phyloP scores from a whole-genome alignment of 1,284 basidiomycete species.

The Microbotryomycetes sp. region DNA sequence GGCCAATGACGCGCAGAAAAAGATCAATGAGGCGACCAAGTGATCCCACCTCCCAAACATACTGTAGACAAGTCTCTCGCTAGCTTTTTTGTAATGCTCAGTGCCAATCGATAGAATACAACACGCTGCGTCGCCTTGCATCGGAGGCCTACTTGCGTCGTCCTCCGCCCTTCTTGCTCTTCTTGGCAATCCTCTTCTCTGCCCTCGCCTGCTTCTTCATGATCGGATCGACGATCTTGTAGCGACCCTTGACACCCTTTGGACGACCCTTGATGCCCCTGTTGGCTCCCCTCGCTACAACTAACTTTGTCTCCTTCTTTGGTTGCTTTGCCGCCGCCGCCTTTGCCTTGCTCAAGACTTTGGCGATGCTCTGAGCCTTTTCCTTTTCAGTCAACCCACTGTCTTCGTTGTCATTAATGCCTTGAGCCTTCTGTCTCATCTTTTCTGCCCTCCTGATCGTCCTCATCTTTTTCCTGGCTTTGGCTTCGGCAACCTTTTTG shows the following conservation, averaged over 20 bases:
- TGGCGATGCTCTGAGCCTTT: slow-evolving; percentile 88
- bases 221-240: slow-evolving; percentile 32
- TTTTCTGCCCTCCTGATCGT: slow-evolving; percentile 79
- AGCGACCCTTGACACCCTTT: slow-evolving; percentile 78
- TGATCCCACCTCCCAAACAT: neutral
- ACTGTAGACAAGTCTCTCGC: neutral
- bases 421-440: slow-evolving; percentile 93
- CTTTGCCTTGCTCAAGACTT: slow-evolving; percentile 65
- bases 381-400: slow-evolving; percentile 75
- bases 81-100: neutral
- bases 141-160: slow-evolving; percentile 28
- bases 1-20: neutral
- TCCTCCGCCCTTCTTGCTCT: slow-evolving; percentile 32
- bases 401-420: slow-evolving; percentile 73
- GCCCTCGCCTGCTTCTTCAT: slow-evolving; percentile 36
- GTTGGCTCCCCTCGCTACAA: slow-evolving; percentile 87
- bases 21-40: neutral
- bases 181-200: slow-evolving; percentile 36
- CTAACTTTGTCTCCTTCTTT: slow-evolving; percentile 74
- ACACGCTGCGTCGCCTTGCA: too few relatives aligned
- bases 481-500: slow-evolving; percentile 98
- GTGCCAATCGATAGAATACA: neutral
- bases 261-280: slow-evolving; percentile 87
- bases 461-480: slow-evolving; percentile 92
- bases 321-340: slow-evolving; percentile 46